Evolutionary conservation across 1,284 basidiomycete genomes (phyloP).

Genomic region (Heterobasidion annosum): DNA sequence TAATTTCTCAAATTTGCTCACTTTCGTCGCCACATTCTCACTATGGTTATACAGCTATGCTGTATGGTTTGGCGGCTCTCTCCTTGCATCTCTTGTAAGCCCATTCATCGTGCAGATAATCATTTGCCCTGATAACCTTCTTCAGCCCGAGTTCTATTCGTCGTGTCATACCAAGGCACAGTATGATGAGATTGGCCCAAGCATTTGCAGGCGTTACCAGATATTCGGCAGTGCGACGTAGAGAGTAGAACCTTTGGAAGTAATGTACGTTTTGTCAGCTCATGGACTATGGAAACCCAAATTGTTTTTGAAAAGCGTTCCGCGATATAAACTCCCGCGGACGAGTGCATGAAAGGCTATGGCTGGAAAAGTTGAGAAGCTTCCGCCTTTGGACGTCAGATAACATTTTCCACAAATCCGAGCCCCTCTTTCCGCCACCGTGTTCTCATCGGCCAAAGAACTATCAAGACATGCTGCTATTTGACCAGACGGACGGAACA

Average conservation of each 20-base stretch:
- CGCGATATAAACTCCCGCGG: too few relatives aligned
- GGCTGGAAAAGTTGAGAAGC: too few relatives aligned
- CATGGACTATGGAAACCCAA: too few relatives aligned
- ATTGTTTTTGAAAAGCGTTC: too few relatives aligned
- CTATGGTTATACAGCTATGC: conserved; percentile 56
- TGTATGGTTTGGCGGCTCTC: conserved; percentile 97
- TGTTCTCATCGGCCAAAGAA: conserved; percentile 30
- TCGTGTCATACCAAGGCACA: conserved; percentile 96
- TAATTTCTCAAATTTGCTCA: neutral
- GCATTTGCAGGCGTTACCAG: conserved; percentile 90
- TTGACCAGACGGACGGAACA: conserved; percentile 50
- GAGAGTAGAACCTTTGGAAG: conserved; percentile 12
- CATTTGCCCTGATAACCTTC: conserved; percentile 7
- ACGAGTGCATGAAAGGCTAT: too few relatives aligned
- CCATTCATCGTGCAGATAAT: conserved; percentile 1
- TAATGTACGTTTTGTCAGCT: neutral
- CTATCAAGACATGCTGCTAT: conserved; percentile 56
- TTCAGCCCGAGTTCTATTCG: conserved; percentile 92
- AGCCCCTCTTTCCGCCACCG: conserved; percentile 23
- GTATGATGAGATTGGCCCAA: conserved; percentile 96
- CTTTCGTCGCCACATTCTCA: conserved; percentile 8
- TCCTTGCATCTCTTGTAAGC: conserved; percentile 84
- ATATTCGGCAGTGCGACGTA: conserved; percentile 89
- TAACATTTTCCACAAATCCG: neutral
- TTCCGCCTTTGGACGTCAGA: too few relatives aligned